Evolutionary conservation across 2,329 filamentous ascomycete genomes (phyloP), one percentile per base, ranked within the genome.

Genomic region (Amphichorda felina): DNA sequence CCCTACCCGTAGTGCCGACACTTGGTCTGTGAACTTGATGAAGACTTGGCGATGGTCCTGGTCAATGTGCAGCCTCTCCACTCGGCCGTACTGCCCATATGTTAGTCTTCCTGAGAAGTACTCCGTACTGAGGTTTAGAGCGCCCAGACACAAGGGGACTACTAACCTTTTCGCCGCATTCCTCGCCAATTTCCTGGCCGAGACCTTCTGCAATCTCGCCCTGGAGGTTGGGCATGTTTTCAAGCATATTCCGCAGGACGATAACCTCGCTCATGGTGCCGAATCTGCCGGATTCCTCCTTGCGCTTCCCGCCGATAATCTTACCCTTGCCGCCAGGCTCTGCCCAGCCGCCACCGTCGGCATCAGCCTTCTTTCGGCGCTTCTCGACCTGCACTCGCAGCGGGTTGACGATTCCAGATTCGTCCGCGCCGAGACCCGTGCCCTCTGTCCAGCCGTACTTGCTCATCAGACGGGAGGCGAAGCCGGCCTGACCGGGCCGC

Each of bases 361-460:
- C 72, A 52, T 89, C 83, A 0, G 81, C 69, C 41, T 75, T 77
- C 59, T 85, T 87, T 55, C 85, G 84, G 22, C 81, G 72, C 61
- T 91, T 93, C 48, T 91, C 80, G n/a, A 89, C 72, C 48, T 94
- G 76, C 18, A 89, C 82, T 32, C 77, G 76, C 4, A 98, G 64
- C 4, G 88, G 84, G 16, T 87, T 84, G 36, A 85, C 70, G 47
- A 98, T 95, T 41, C 91, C 91, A 17, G 78, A 76, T 22, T 76
- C 77, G 42, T 79, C 73, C 13, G 85, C 87, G 45, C 91, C 91
- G 4, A 98, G 74, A 15, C 91, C 91, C 42, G 80, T 72, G 17
- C 91, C 91, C 50, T 88, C 81, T 25, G 78, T 80, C 84, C 88
- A 96, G 37, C 91, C 91, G 60, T 94, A 91, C 54, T 95, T 96